phyloP scores from a whole-genome alignment of 176 grass and related monocot genomes.

The Pontederia paniculata region DNA sequence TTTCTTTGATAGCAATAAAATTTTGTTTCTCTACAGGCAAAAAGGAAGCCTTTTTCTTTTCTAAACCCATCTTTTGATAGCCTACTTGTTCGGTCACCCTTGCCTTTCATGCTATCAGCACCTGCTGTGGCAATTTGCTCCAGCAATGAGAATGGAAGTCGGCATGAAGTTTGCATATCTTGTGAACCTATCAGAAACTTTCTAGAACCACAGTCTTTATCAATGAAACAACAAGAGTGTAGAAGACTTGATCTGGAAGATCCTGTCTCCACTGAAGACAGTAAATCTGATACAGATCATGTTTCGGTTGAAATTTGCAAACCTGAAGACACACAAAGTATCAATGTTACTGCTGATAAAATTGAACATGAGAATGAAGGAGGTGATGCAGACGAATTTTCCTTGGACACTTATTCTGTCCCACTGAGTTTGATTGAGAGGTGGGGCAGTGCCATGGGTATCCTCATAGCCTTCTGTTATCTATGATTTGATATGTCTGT shows the following conservation, averaged over 20 bases:
- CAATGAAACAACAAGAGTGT: constrained; percentile 11
- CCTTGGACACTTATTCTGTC: constrained; percentile 43
- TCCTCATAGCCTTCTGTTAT: constrained; percentile 18
- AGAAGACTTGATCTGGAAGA: not conserved
- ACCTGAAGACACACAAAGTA: constrained; percentile 4
- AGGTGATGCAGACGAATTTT: constrained; percentile 18
- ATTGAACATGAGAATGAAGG: constrained; percentile 29
- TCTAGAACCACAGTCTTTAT: constrained; percentile 27
- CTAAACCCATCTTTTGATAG: constrained; percentile 37
- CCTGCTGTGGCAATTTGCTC: not conserved
- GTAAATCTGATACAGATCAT: constrained; percentile 4
- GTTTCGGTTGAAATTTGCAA: not conserved
- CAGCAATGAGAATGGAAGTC: constrained; percentile 8
- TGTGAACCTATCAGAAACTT: constrained; percentile 58
- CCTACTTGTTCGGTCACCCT: constrained; percentile 41
- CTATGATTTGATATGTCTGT: not conserved
- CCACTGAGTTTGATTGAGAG: constrained; percentile 73
- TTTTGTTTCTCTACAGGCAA: constrained; percentile 37
- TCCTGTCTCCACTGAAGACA: constrained; percentile 15
- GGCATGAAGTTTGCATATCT: constrained; percentile 26
- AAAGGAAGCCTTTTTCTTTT: constrained; percentile 57
- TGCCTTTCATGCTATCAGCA: constrained; percentile 16
- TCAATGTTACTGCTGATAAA: constrained; percentile 7
- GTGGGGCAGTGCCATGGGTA: constrained; percentile 99
- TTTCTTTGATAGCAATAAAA: not conserved